Evolutionary conservation across 257 asterid species (phyloP), one percentile per base, ranked within the genome.

Genomic region (Anisodus tanguticus): DNA sequence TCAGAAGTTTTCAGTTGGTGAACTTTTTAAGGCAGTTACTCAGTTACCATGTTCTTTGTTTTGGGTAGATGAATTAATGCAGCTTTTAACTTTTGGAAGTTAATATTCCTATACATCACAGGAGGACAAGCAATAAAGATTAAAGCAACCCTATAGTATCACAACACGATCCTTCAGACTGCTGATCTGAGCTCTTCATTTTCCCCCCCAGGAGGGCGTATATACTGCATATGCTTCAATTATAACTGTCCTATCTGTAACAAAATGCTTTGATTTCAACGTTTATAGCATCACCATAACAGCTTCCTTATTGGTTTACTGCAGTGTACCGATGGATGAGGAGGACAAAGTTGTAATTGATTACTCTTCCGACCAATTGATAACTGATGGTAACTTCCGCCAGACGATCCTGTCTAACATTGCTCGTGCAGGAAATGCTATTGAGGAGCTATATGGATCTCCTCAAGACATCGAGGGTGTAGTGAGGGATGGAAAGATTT

Each of bases 391-490:
- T 31, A 83, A 94, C 67, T 95, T 97, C 89, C 97, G 97, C 9
- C 86, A 84, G 47, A 85, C 92, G 19, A 91, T 95, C 37, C 97
- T 97, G 49, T 91, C 93, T 4, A 88, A 83, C 91, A 94, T 96
- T 83, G 99, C 97, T 5, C 92, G 85, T n/a, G 98, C 98, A 1
- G 99, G 98, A 81, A 90, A 58, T 79, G 95, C 94, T 8, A 94
- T 96, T 19, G 99, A 96, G 91, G 95, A 91, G 82, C 90, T 96
- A 26, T 92, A 92, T 47, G 97, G 99, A 55, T 90, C 97, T 74
- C 91, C 99, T 70, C 99, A 97, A 88, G 99, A 93, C 83, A 95
- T 95, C 47, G 99, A 97, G 88, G 98, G 99, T 54, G 99, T 91
- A 9, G 98, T 97, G 68, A 92, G 88, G 89, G 98, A 95, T n/a